phyloP scores from a whole-genome alignment of 2,329 filamentous ascomycete species.

The Aspergillus sp. region DNA sequence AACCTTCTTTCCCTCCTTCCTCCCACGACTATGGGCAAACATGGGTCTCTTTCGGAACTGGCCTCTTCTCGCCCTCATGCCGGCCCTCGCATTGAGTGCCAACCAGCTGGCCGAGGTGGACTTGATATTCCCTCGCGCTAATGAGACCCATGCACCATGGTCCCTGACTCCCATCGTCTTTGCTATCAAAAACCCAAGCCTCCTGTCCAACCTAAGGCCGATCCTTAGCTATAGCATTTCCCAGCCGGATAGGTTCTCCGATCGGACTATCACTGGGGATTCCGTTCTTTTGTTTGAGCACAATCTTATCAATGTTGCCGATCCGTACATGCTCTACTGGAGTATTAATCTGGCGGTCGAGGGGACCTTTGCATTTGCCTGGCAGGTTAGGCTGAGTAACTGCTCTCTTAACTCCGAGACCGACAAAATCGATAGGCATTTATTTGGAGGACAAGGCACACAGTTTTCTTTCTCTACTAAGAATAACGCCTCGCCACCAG shows the following conservation, averaged over 20 bases:
- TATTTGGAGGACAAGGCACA: too few species aligned
- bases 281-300: neutral
- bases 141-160: constrained; percentile 3
- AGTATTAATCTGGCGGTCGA: neutral
- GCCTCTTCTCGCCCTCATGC: neutral
- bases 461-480: constrained; percentile 6
- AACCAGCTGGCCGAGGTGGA: neutral
- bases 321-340: constrained; percentile 3
- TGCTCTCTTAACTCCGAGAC: neutral
- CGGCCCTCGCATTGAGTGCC: neutral
- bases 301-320: neutral
- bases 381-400: neutral
- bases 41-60: neutral
- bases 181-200: constrained; percentile 9
- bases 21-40: neutral
- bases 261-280: neutral
- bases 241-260: too few species aligned
- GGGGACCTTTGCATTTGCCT: neutral
- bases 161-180: constrained; percentile 12
- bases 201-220: constrained; percentile 1
- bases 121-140: constrained; percentile 9
- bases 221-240: neutral
- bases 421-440: neutral
- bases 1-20: neutral
- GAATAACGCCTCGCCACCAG: constrained; percentile 1